These are phyloP conservation scores for Pseudisothecium myosuroides DNA, from an alignment of 225 moss, liverwort and hornwort genomes.

Conservation along the genomic window DNA sequence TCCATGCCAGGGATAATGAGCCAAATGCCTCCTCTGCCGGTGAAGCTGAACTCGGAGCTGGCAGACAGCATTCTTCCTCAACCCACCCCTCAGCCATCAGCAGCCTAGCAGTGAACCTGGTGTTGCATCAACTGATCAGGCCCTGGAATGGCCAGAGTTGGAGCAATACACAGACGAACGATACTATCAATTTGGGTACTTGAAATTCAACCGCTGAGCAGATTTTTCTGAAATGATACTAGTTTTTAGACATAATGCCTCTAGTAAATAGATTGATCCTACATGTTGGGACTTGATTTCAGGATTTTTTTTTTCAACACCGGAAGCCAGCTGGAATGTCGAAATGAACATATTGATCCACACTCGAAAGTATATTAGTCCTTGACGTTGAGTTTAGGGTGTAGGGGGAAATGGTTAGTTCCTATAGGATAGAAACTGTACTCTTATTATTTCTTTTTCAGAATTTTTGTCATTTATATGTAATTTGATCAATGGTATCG, in stretches of 20 bases:
- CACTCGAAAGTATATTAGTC: background rate
- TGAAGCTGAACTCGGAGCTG: conserved; percentile 82
- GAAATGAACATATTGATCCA: background rate
- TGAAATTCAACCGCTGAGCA: background rate
- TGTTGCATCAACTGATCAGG: background rate
- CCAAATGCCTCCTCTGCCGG: conserved; percentile 98
- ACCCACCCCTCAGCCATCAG: conserved; percentile 51
- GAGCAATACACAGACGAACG: background rate
- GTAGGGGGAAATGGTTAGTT: background rate
- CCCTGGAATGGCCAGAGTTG: background rate
- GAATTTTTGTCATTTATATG: background rate
- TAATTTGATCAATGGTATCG: background rate
- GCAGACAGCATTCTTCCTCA: conserved; percentile 87
- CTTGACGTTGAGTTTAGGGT: background rate
- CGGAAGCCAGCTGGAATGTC: background rate
- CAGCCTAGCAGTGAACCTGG: conserved; percentile 14
- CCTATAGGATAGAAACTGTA: background rate
- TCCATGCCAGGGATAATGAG: conserved; percentile 99
- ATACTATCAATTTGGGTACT: background rate
- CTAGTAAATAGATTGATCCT: background rate
- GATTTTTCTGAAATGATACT: background rate
- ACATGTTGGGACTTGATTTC: background rate
- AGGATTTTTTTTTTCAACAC: background rate
- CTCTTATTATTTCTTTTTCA: background rate
- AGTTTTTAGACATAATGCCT: background rate